Evolutionary conservation across 2,329 filamentous ascomycete species (phyloP).

Genomic region (Orbilia brochopaga): DNA sequence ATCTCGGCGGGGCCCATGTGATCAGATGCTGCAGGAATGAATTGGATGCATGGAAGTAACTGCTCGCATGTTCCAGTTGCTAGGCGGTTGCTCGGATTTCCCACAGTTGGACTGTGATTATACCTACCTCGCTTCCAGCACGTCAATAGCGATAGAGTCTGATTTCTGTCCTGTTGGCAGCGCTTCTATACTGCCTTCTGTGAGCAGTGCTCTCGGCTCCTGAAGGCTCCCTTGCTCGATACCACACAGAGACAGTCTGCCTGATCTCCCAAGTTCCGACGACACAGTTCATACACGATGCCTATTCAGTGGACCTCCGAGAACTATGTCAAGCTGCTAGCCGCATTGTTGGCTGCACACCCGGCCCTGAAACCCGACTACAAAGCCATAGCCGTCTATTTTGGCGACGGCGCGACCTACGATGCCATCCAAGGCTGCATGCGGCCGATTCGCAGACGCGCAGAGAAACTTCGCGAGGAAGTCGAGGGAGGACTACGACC

Average conservation of each 20-base stretch:
- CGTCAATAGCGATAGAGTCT: too few species aligned
- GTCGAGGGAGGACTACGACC: slow-evolving; percentile 39
- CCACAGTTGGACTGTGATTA: too few species aligned
- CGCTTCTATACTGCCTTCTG: too few species aligned
- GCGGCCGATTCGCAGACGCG: slow-evolving; percentile 32
- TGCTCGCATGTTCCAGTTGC: too few species aligned
- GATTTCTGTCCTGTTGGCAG: too few species aligned
- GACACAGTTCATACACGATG: slow-evolving; percentile 17
- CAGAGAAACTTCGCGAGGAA: slow-evolving; percentile 29
- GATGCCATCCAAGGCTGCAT: slow-evolving; percentile 45
- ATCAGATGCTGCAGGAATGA: too few species aligned
- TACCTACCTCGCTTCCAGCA: too few species aligned
- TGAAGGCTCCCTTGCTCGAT: too few species aligned
- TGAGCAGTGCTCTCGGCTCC: too few species aligned
- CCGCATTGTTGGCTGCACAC: slow-evolving; percentile 42
- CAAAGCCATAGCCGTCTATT: slow-evolving; percentile 30
- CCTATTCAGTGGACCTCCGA: slow-evolving; percentile 40
- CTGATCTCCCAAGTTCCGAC: not conserved
- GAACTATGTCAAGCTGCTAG: slow-evolving; percentile 46
- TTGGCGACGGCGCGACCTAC: slow-evolving; percentile 46
- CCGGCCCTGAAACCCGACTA: slow-evolving; percentile 35
- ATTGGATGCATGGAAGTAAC: too few species aligned
- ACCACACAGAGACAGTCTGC: not conserved
- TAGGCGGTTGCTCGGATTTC: too few species aligned
- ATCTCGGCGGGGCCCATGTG: too few species aligned